These are phyloP conservation scores for Leccinum subtestaceum DNA, from an alignment of 768 basidiomycete species.

Conservation along the genomic window DNA sequence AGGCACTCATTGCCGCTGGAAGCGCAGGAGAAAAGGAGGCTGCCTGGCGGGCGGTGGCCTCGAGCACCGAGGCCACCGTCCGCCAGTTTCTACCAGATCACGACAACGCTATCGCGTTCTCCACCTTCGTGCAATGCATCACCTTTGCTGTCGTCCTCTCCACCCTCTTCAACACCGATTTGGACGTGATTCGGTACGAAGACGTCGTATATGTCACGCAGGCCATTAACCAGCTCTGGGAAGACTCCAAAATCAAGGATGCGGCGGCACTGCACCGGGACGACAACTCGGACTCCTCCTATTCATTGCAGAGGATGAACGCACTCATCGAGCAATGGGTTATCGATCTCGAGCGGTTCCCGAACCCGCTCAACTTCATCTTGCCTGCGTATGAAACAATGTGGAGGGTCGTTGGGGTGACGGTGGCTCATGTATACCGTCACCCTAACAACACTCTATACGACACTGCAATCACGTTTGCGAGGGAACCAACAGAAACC, in stretches of 20 bases:
- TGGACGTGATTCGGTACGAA: constrained; percentile 27
- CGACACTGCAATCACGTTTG: constrained; percentile 26
- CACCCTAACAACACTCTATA: constrained; percentile 21
- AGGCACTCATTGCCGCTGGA: constrained; percentile 13
- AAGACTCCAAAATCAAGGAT: constrained; percentile 21
- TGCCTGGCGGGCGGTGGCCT: constrained; percentile 17
- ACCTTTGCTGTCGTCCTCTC: constrained; percentile 43
- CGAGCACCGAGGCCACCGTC: constrained; percentile 12
- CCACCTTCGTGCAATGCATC: constrained; percentile 42
- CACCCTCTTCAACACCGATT: constrained; percentile 35
- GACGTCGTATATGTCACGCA: constrained; percentile 40
- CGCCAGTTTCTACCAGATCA: constrained; percentile 14
- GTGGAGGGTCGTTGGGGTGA: constrained; percentile 60
- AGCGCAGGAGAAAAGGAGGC: constrained; percentile 1
- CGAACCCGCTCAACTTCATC: constrained; percentile 48
- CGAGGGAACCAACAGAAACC: constrained; percentile 21
- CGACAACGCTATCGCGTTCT: constrained; percentile 24
- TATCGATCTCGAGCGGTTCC: constrained; percentile 22
- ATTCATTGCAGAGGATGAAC: constrained; percentile 34
- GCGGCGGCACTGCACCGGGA: constrained; percentile 13
- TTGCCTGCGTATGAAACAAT: constrained; percentile 62
- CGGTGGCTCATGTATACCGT: constrained; percentile 32
- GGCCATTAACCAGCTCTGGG: constrained; percentile 36
- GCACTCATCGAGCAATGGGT: constrained; percentile 36
- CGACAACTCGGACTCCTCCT: neutral